phyloP scores from a whole-genome alignment of 768 basidiomycete genomes.

The Lactifluus echinatus region DNA sequence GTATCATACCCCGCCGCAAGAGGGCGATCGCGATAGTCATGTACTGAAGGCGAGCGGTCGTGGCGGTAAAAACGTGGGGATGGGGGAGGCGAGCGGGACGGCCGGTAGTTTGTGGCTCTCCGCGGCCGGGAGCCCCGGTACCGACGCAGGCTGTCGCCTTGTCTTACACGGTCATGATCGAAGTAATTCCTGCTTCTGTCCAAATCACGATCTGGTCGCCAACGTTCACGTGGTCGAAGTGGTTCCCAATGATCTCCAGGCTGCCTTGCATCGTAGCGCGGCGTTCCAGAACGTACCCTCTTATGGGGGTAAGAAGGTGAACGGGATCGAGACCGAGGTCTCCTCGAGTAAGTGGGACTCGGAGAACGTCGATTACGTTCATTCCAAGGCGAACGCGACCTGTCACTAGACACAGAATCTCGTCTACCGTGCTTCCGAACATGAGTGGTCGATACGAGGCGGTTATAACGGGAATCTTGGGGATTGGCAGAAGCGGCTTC shows the following conservation, averaged over 20 bases:
- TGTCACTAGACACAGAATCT: not conserved
- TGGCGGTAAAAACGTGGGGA: not conserved
- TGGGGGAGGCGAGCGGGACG: not conserved
- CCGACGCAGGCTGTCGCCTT: not conserved
- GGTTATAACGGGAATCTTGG: not conserved
- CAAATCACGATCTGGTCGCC: not conserved
- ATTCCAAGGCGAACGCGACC: not conserved
- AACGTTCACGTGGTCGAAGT: not conserved
- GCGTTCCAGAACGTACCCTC: conserved; percentile 4
- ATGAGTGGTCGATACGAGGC: not conserved
- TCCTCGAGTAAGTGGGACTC: not conserved
- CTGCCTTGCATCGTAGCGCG: not conserved
- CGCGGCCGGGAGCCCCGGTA: too few species aligned
- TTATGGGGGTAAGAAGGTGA: conserved; percentile 7
- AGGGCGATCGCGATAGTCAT: not conserved
- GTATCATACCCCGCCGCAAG: not conserved
- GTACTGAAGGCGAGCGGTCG: not conserved
- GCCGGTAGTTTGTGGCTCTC: too few species aligned
- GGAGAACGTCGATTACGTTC: not conserved
- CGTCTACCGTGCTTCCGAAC: not conserved
- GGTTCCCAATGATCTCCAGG: not conserved
- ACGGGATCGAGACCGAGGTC: not conserved
- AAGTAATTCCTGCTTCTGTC: not conserved
- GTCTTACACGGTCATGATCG: not conserved
- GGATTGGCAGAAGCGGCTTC: not conserved